Evolutionary conservation across 768 basidiomycete species (phyloP).

Genomic region (Rhizopogon roseolus): DNA sequence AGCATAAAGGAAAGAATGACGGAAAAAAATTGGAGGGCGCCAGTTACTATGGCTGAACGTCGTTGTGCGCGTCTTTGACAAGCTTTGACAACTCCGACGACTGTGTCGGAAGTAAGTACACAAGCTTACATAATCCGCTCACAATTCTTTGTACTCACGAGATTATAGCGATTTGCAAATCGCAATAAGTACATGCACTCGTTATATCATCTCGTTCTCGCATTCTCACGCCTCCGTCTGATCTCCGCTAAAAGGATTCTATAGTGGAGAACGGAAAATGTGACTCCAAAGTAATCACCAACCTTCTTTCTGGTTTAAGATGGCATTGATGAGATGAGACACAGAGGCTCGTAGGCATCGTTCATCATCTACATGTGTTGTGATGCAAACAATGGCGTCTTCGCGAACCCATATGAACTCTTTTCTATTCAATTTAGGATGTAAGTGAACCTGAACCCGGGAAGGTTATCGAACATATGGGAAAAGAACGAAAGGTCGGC

Average conservation of each 20-base stretch:
- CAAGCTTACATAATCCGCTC: no score
- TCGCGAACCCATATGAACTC: background rate
- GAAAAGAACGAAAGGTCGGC: background rate
- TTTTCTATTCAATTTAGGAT: background rate
- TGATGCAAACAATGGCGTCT: constrained; percentile 3
- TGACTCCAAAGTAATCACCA: background rate
- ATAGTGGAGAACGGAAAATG: background rate
- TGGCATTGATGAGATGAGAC: background rate
- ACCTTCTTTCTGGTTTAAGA: background rate
- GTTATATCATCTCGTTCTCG: no score
- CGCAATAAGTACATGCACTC: no score
- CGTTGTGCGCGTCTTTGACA: background rate
- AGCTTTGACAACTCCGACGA: background rate
- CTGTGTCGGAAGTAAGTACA: no score
- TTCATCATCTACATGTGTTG: constrained; percentile 20
- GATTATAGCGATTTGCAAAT: no score
- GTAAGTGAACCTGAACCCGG: background rate
- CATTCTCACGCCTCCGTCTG: no score
- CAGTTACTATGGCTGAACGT: background rate
- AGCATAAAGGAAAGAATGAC: background rate
- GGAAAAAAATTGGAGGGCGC: background rate
- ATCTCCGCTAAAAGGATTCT: background rate
- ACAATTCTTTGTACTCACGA: no score
- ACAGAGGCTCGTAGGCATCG: constrained; percentile 1
- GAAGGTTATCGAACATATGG: background rate